Evolutionary conservation across 371 early-diverging fungal species (phyloP).

Genomic region (Syncephalis plumigaleata): DNA sequence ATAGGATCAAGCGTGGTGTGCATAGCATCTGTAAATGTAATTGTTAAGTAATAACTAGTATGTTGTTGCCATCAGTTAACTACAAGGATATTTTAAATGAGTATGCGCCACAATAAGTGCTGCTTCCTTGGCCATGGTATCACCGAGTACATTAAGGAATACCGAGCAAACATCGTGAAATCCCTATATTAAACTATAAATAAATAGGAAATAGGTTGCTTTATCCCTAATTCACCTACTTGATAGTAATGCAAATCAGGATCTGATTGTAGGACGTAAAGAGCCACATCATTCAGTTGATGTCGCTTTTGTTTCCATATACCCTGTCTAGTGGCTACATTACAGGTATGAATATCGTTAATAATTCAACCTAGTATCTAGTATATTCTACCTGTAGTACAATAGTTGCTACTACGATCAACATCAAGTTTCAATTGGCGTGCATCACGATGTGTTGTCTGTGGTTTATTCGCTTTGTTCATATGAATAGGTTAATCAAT

Average conservation of each 20-base stretch:
- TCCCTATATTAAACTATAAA: too few relatives aligned
- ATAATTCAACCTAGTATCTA: too few relatives aligned
- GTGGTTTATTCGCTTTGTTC: neutral
- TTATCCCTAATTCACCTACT: too few relatives aligned
- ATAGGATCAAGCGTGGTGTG: conserved; percentile 30
- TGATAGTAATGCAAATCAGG: conserved; percentile 49
- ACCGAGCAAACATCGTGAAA: conserved; percentile 54
- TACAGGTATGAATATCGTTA: neutral
- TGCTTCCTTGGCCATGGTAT: conserved; percentile 21
- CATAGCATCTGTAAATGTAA: conserved; percentile 37
- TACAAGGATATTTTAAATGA: conserved; percentile 39
- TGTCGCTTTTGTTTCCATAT: conserved; percentile 17
- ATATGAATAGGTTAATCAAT: neutral
- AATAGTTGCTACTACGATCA: conserved; percentile 23
- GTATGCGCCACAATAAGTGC: conserved; percentile 32
- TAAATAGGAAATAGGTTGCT: too few relatives aligned
- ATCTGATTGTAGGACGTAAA: conserved; percentile 27
- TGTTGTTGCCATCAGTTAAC: conserved; percentile 2
- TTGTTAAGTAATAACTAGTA: neutral
- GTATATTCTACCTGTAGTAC: conserved; percentile 7
- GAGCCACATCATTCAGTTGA: conserved; percentile 23
- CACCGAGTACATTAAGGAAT: conserved; percentile 32
- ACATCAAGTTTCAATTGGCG: conserved; percentile 28
- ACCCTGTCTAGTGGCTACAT: conserved; percentile 15
- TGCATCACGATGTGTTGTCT: conserved; percentile 21